Base-by-base conservation (phyloP, 495 filamentous ascomycete species). In the Clohesyomyces aquaticus region DNA sequence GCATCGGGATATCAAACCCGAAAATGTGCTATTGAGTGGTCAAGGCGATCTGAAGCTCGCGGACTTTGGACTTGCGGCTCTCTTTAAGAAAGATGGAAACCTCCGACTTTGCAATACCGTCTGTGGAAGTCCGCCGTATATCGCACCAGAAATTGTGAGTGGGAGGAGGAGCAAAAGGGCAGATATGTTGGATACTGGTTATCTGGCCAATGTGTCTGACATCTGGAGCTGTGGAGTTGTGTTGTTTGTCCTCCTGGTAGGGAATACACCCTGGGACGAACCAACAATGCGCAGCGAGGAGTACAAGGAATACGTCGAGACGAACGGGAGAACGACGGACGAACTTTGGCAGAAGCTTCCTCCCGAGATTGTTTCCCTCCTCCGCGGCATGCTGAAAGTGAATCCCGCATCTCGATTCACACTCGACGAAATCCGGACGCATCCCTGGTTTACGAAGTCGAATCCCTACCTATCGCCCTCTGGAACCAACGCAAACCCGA, bases 181-280 rank as follows among this genome's bases (percentile, higher is more conserved):
- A 25, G 68, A 72, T 45, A n/a, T 70, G n/a, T 57, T 72, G n/a
- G 82, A 80, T 18, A 54, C 72, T 0, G 91, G 91, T 27, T 99
- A 99, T 68, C 82, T 85, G 25, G 86, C 91, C 1, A 88, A 97
- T 69, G 77, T 91, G 53, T 88, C 90, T 28, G 94, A 99, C 70
- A 92, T 99, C 48, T 99, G 94, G 94, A 96, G 92, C 35, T 96
- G 91, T 66, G 94, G 93, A 16, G 91, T 99, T 38, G 94, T 99
- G 29, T 80, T 99, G 9, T 99, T 99, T 71, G 94, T 98, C 42
- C 79, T 99, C 3, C 76, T 99, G 18, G 91, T 93, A 4, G 94
- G 94, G 11, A 99, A 99, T 74, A 99, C 94, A 1, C 94, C 94
- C 0, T 99, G 94, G 94, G 95, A 98, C 69, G 89, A 94, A 70